Evolutionary conservation across 768 basidiomycete species (phyloP), one percentile per base, ranked within the genome.

Genomic region (Naganishia friedmannii): DNA sequence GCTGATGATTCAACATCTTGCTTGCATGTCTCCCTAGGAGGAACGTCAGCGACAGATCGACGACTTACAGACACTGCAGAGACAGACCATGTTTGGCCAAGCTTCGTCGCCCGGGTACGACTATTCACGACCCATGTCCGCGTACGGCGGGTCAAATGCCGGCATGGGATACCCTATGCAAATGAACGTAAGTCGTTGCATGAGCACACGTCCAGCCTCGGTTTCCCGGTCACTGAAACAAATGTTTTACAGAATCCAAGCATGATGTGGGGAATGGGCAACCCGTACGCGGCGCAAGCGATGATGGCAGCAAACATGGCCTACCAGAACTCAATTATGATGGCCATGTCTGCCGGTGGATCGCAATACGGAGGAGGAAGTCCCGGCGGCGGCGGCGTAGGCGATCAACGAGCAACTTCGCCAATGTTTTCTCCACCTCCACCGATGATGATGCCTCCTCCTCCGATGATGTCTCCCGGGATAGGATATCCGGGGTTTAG

Each of bases 41-140:
- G 92, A 94, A 74, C 85, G 93, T 60, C 93, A 95, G 78, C 86
- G 95, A 69, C 89, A 93, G 80, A 87, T 94, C 72, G 93, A 97
- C 79, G 92, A 93, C 26, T 85, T 90, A 67, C 92, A 95, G 77
- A 86, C 89, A 53, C 88, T 90, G 80, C 93, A 95, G 76, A 83
- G 93, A 66, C 92, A 96, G 76, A 91, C 94, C 78, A 90, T 91
- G 86, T 88, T 91, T 75, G 87, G 88, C 17, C 78, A 78, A 76
- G 79, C 77, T 70, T 26, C 37, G 23, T 23, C 60, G 1, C 17
- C 23, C 12, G 60, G 39, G n/a, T 51, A n/a, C 6, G 60, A 63
- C 23, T 72, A 70, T 75, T 67, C 76, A 88, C 76, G 88, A 86
- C 70, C 86, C 84, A 46, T 86, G 83, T 68, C 73, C 21, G 73